phyloP scores from a whole-genome alignment of 345 rosid species.

The Gossypium herbaceum region DNA sequence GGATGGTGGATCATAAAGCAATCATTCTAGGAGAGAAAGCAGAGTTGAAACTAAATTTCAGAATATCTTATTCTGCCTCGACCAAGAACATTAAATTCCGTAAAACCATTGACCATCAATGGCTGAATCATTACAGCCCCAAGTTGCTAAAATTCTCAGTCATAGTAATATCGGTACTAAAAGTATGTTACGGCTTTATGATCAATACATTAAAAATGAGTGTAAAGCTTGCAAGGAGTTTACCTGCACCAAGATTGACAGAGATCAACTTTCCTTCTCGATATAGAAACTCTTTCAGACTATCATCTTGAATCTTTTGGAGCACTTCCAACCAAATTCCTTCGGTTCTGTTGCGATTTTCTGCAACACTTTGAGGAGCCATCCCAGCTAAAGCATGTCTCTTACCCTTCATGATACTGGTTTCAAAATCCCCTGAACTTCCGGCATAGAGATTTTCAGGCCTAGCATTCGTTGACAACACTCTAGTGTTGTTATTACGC shows the following conservation, averaged over 20 bases:
- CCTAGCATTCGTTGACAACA: constrained; percentile 30
- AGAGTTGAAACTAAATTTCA: background rate
- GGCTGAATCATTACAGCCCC: background rate
- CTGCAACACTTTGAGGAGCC: constrained; percentile 23
- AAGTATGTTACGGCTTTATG: constrained; percentile 10
- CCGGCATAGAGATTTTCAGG: constrained; percentile 33
- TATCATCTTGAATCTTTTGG: constrained; percentile 45
- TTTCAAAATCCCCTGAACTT: constrained; percentile 23
- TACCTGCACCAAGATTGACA: constrained; percentile 90
- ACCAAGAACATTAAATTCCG: background rate
- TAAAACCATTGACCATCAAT: background rate
- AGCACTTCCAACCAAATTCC: constrained; percentile 88
- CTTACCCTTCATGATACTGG: constrained; percentile 27
- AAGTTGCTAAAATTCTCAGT: background rate
- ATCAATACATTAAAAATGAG: constrained; percentile 1
- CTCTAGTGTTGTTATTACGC: constrained; percentile 29
- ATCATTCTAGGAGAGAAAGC: background rate
- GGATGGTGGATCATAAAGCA: background rate
- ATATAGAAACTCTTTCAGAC: constrained; percentile 61
- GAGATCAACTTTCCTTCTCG: constrained; percentile 80
- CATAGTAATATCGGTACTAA: background rate
- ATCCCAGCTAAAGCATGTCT: constrained; percentile 32
- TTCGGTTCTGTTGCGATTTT: constrained; percentile 43
- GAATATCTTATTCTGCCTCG: background rate
- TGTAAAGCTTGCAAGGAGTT: constrained; percentile 12